Evolutionary conservation across 345 rosid genomes (phyloP).

Genomic region (Lumnitzera racemosa): DNA sequence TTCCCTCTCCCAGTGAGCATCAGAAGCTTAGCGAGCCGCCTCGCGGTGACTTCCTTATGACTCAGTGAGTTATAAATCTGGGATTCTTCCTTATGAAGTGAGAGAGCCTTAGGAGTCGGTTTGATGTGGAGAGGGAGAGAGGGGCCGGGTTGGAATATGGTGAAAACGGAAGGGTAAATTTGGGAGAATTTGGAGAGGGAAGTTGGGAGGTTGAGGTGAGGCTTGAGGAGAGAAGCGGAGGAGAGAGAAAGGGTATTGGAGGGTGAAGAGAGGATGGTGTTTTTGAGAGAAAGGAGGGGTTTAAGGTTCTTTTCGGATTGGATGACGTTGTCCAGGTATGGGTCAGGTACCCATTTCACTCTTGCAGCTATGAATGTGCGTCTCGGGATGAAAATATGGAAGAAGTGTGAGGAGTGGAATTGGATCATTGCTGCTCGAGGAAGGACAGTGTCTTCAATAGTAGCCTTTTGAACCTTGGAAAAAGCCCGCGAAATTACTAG

Average conservation of each 20-base stretch:
- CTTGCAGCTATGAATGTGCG: slow-evolving; percentile 58
- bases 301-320: slow-evolving; percentile 54
- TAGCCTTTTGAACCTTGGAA: too few species aligned
- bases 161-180: slow-evolving; percentile 44
- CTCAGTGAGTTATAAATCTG: slow-evolving; percentile 21
- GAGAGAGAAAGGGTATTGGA: slow-evolving; percentile 55
- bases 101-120: slow-evolving; percentile 45
- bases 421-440: too few species aligned
- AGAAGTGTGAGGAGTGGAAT: too few species aligned
- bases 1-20: slow-evolving; percentile 42
- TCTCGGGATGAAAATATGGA: too few species aligned
- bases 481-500: too few species aligned
- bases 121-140: slow-evolving; percentile 60
- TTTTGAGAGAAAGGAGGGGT: slow-evolving; percentile 48
- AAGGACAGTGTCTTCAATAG: too few species aligned
- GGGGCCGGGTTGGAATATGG: slow-evolving; percentile 55
- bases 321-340: slow-evolving; percentile 46
- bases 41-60: slow-evolving; percentile 26
- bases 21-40: slow-evolving; percentile 53
- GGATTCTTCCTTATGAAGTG: slow-evolving; percentile 50
- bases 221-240: slow-evolving; percentile 51
- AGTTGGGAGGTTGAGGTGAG: slow-evolving; percentile 35
- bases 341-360: slow-evolving; percentile 69
- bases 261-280: slow-evolving; percentile 53
- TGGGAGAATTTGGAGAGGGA: slow-evolving; percentile 34